phyloP scores from a whole-genome alignment of 352 stramenopile genomes.

The Thraustotheca clavata region DNA sequence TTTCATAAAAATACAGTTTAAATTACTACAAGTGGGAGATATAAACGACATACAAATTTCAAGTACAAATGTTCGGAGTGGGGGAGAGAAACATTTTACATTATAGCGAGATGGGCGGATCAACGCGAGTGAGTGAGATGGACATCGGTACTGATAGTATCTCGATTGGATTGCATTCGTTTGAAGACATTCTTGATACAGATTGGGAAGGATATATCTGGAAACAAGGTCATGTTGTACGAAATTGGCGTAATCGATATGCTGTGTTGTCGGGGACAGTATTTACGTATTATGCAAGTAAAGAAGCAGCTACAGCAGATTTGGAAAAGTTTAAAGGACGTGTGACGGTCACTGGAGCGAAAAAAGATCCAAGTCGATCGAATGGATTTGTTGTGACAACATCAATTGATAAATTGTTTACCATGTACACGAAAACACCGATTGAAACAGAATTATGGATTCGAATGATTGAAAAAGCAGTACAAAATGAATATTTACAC shows the following conservation, averaged over 20 bases:
- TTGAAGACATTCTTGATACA: conserved; percentile 79
- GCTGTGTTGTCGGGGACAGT: conserved; percentile 67
- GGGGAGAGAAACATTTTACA: too few species aligned
- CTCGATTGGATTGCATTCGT: conserved; percentile 29
- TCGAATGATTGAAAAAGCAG: conserved; percentile 73
- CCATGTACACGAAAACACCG: conserved; percentile 70
- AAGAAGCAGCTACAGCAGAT: conserved; percentile 66
- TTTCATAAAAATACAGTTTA: too few species aligned
- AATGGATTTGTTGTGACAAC: conserved; percentile 79
- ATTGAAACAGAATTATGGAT: conserved; percentile 81
- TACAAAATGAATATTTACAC: conserved; percentile 34
- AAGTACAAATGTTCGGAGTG: too few species aligned
- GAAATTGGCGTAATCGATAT: conserved; percentile 79
- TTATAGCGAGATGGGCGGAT: not conserved
- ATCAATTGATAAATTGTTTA: conserved; percentile 80
- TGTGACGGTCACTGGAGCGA: conserved; percentile 68
- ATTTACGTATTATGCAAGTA: conserved; percentile 78
- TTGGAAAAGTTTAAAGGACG: conserved; percentile 78
- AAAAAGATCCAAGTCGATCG: conserved; percentile 45
- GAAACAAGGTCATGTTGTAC: conserved; percentile 82
- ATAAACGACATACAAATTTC: too few species aligned
- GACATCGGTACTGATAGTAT: conserved; percentile 17
- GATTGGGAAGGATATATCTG: conserved; percentile 85
- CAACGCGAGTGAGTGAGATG: conserved; percentile 3
- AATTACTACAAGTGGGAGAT: too few species aligned